Base-by-base conservation (phyloP, 768 basidiomycete genomes). In the Amanita jacksonii region DNA sequence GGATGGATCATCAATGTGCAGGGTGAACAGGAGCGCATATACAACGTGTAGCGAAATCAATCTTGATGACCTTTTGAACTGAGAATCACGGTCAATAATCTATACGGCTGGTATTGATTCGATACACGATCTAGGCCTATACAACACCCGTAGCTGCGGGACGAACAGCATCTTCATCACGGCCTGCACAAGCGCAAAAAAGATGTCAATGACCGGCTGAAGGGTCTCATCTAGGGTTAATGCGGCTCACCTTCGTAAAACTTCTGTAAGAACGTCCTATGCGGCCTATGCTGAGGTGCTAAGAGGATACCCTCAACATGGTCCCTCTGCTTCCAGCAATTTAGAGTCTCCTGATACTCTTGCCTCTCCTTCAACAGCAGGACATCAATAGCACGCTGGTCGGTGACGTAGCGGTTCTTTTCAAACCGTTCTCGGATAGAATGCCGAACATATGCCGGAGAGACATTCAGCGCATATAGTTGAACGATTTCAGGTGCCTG, bases 341-440 rank as follows among this genome's bases (percentile, higher is more conserved):
- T 97, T 72, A 96, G 70, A 41, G 84, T 83, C 71, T 97, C 94
- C 70, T 98, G 94, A 57, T 79, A 88, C 52, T 97, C 91, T 65
- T 80, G 84, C 50, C 79, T 70, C 41, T 77, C 72, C 70, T 97
- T 97, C 57, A 84, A 73, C 31, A 96, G 57, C 53, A 97, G 70
- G 35, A 94, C 67, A 60, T 99, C 91, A 58, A 98, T 78, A 18
- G 85, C 78, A 44, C 79, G 77, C 20, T 75, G 65, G 66, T 98
- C 89, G 35, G 81, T 77, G 30, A 96, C 79, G 54, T 85, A 69
- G 43, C 82, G 75, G 69, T 94, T 85, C 50, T 73, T 70, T 62
- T 98, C 94, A 52, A 94, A 98, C 47, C 80, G 76, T 53, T 81
- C 77, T 52, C 96, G 80, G 50, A 98, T 79, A 51, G 79, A 76